Evolutionary conservation across 192 early-diverging fungal genomes (phyloP).

Genomic region (Podila minutissima): DNA sequence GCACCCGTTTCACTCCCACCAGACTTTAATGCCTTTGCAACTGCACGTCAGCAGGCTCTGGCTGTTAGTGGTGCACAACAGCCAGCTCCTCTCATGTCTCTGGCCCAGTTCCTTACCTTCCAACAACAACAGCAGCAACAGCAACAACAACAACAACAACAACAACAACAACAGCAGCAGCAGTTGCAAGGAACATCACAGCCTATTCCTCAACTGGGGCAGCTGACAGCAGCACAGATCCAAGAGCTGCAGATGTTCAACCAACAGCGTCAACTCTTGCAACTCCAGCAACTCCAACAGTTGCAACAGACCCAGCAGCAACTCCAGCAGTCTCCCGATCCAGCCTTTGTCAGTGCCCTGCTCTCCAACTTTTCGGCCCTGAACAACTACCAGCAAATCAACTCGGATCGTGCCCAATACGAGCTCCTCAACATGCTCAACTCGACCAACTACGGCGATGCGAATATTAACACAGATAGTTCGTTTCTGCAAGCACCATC

Average conservation of each 20-base stretch:
- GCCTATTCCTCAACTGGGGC: too few species aligned
- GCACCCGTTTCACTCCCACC: neutral
- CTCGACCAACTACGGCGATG: conserved; percentile 20
- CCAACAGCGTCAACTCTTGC: conserved; percentile 16
- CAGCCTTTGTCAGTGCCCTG: conserved; percentile 15
- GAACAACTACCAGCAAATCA: conserved; percentile 46
- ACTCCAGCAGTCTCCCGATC: conserved; percentile 17
- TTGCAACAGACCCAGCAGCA: conserved; percentile 29
- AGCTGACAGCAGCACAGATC: too few species aligned
- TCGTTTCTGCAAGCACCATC: neutral
- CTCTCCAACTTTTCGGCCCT: conserved; percentile 38
- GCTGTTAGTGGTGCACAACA: neutral
- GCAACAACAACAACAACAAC: conserved; percentile 15
- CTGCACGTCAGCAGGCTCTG: conserved; percentile 6
- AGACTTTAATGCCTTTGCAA: conserved; percentile 11
- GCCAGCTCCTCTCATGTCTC: conserved; percentile 8
- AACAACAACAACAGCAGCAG: neutral
- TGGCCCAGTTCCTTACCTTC: conserved; percentile 23
- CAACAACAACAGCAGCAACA: conserved; percentile 34
- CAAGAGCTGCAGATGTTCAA: neutral
- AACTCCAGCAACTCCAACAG: conserved; percentile 7
- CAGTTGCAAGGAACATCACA: neutral
- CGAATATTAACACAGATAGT: neutral
- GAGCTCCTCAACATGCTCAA: conserved; percentile 42
- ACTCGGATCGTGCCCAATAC: conserved; percentile 41